Evolutionary conservation across 441 rosid genomes (phyloP), one percentile per base, ranked within the genome.

Genomic region (Gossypium lobatum): DNA sequence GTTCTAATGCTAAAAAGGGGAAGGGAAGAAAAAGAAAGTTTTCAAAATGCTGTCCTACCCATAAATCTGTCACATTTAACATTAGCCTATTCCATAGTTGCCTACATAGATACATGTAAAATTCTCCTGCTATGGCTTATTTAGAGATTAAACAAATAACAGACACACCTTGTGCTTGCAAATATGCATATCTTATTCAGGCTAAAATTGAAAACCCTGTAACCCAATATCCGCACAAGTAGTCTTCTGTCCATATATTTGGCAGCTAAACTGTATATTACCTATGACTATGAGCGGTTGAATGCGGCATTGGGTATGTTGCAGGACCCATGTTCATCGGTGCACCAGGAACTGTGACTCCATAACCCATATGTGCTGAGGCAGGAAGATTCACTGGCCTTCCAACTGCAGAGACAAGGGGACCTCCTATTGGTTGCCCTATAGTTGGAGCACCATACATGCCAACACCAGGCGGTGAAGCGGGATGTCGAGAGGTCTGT

Each of bases 371-470:
- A 80, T 87, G 94, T 42, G 80, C 59, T 9, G 93, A 84, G 25
- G 83, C 79, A 34, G 96, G 83, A 77, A 95, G 93, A 83, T 85
- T 93, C 80, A 93, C 93, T 0, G 98, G 98, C 20, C 96, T 95
- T 69, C 98, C 99, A 28, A 95, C 93, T 48, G 97, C 96, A 39
- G 99, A 86, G 13, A 89, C 91, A 53, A 92, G 82, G 14, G 93
- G 92, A 42, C 98, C 92, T 66, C 91, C 91, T 45, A 95, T 76
- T 1, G 97, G 95, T 77, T 93, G 99, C 74, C 97, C 98, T 4
- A 93, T 88, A 17, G 90, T 84, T 46, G 92, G 90, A 77, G 90
- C 62, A 52, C 91, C 88, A 77, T 95, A 90, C 23, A 90, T 70
- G 66, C 85, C 85, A 55, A 91, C 76, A 18, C 87, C 89, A 0